Evolutionary conservation across 495 filamentous ascomycete species (phyloP), one percentile per base, ranked within the genome.

Genomic region (Xylaria bambusicola): DNA sequence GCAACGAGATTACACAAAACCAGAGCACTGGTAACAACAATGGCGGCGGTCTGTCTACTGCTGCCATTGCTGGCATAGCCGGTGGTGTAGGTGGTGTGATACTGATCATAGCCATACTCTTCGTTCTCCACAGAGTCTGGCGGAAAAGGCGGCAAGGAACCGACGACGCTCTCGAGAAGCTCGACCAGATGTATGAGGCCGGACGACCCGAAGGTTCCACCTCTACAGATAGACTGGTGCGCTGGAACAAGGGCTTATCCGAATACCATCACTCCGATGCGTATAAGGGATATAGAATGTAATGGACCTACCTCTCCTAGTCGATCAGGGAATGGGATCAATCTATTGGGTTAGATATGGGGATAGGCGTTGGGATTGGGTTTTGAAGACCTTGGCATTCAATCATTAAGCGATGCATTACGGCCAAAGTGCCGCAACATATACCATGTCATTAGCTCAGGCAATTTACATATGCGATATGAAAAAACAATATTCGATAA

Each of bases 241-340:
- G 68, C 24, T 70, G 68, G 68, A 66, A 68, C 24, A 68, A 61
- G 53, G 68, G 68, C 29, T 40, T 70, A 53, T 68, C 65, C 8
- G 56, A 57, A 38, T 70, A 59, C 17, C 68, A 70, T 38, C 56
- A 51, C 24, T 65, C 65, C 3, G 62, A 65, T 41, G 42, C 45
- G 3, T 65, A 61, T 48, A 67, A 67, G 58, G 67, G 57, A 38
- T 70, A 70, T 58, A 56, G 65, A 44, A 68, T 70, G 65, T 70
- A 51, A 69, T 5, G n/a, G n/a, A 48, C 12, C 6, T 18, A 26
- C n/a, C n/a, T n/a, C n/a, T n/a, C 23, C 10, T 0, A 23, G 20
- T 10, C 20, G 17, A 3, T 57, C 26, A 2, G 26, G n/a, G 17
- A 38, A 45, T 0, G 48, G 2, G 41, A 41, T 27, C 18, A 3